Base-by-base conservation (phyloP, 352 stramenopile genomes). In the Phytopythium delawarense region DNA sequence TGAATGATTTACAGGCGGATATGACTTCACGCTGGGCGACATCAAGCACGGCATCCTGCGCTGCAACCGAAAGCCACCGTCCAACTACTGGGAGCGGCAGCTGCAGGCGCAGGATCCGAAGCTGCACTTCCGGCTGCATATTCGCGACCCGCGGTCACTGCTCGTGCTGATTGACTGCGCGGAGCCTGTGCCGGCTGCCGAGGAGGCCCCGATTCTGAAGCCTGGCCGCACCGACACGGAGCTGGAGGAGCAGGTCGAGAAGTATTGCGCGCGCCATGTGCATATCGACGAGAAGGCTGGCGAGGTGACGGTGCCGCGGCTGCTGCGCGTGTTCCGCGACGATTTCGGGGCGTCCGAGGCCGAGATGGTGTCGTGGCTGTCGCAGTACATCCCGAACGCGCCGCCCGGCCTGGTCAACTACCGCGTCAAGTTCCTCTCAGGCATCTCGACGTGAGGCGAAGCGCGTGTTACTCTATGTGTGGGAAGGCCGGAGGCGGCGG, bases 21-120 rank as follows among this genome's bases (percentile, higher is more conserved):
- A 91, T 16, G 75, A 89, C 11, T 94, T 96, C 63, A 89, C 85
- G 18, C 65, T 96, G 20, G 84, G 84, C 21, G 87, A 96, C 56
- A 92, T 94, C 59, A 92, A 92, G 64, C 87, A 96, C 64, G 87
- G 87, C 30, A 93, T 96, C 52, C 70, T 96, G 55, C 82, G 87
- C 4, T 92, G 84, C 81, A 96, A 96, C 69, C 84, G 87, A 21
- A 96, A 96, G 62, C 87, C 87, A 1, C 87, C 87, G 40, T 86
- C 81, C 7, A 93, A 92, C 69, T 96, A 93, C 61, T 96, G 84
- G 84, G 85, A 93, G 58, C 79, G 83, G 9, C 87, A 96, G 63
- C 62, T 96, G 13, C 84, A 93, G 66, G 70, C 84, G 4, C 78
- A 94, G 35, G 87, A 96, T 53, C 81, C 84, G 2, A 91, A 91